Evolutionary conservation across 1,139 yeast species (phyloP), one percentile per base, ranked within the genome.

Genomic region (Suhomyces maxii): DNA sequence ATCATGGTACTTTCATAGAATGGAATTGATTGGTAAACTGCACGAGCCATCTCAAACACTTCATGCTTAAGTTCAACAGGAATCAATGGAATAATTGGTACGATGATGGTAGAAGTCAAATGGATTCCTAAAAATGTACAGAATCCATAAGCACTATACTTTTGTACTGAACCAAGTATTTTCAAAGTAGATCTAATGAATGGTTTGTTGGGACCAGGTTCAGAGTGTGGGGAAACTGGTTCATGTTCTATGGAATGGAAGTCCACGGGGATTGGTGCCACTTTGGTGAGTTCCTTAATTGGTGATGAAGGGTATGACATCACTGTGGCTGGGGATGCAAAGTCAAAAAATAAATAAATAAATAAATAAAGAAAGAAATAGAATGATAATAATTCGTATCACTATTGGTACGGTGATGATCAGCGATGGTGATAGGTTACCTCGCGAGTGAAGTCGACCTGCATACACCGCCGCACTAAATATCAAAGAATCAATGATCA

Each of bases 91-190:
- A 69, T 39, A 1, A 78, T 64, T 0, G 95, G 95, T 0, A 80
- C 72, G 1, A 79, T 54, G 1, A 81, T 68, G 6, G 84, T 86
- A 0, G 86, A 71, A 2, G 80, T 55, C 0, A 80, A 63, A 59
- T 87, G 95, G 23, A 86, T 63, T 0, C 81, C 76, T 6, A 83
- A 62, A 56, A 87, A 87, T 2, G 77, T 68, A 0, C 79, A 58
- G 57, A 87, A 82, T 9, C 82, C 69, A 46, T 80, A 76, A 0
- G 89, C 82, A 25, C 88, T 79, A 62, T 82, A 84, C 57, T 81
- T 80, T 62, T 87, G 95, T 26, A 53, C 41, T 9, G 46, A 30
- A 5, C 46, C 40, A 14, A 48, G 37, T 6, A 37, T 33, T 18
- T 31, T 26, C 7, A 44, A 12, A 3, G 34, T 7, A 11, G 34